Evolutionary conservation across 176 grass and related monocot species (phyloP).

Genomic region (Phoenix dactylifera): DNA sequence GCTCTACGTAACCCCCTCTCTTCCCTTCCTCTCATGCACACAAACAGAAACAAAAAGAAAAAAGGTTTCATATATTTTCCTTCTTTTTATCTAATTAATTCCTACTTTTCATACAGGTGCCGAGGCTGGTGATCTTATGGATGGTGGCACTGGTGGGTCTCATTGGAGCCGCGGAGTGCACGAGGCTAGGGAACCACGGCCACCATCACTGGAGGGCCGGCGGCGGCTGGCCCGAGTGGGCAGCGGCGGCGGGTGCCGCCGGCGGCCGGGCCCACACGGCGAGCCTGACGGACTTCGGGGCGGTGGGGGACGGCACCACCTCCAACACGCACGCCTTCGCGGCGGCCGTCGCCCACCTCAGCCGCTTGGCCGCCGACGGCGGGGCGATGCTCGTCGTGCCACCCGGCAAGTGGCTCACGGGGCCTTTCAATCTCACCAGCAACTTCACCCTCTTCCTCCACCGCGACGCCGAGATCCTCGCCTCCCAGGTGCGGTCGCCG

Average conservation of each 20-base stretch:
- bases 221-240: background rate
- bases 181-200: no score
- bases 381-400: conserved; percentile 85
- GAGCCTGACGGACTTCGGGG: conserved; percentile 70
- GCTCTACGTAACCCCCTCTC: no score
- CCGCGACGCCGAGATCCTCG: conserved; percentile 66
- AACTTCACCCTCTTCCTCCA: conserved; percentile 96
- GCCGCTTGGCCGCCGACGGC: conserved; percentile 22
- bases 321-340: conserved; percentile 73
- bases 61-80: background rate
- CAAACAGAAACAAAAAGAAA: no score
- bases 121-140: background rate
- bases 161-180: background rate
- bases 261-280: conserved; percentile 46
- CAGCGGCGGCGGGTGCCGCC: background rate
- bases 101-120: background rate
- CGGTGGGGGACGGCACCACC: conserved; percentile 56
- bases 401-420: conserved; percentile 60
- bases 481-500: conserved; percentile 43
- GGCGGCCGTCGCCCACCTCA: conserved; percentile 48
- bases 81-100: no score
- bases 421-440: conserved; percentile 93
- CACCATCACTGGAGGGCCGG: background rate
- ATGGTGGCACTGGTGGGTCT: background rate
- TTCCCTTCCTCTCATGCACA: no score